Percentiles rank a stretch among this genome's conserved stretches.
These are phyloP conservation scores for Clonostachys rosea DNA, from an alignment of 2,329 filamentous ascomycete species.

Conservation along the genomic window DNA sequence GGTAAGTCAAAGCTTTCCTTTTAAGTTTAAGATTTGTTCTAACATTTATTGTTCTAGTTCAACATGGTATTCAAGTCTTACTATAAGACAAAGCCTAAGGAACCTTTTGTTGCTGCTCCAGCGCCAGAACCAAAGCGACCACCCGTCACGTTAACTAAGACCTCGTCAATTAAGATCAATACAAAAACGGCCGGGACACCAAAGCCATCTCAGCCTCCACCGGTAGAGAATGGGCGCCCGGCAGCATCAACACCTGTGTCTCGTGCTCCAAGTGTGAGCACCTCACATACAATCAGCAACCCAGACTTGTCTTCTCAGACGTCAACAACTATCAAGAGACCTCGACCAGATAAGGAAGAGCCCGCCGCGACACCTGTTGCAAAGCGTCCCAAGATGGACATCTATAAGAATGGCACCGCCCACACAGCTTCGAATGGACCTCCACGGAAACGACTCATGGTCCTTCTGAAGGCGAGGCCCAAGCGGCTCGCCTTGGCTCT, in stretches of 20 bases:
- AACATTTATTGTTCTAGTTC: slow-evolving; percentile 14
- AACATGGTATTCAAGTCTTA: slow-evolving; percentile 30
- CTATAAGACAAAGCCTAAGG: slow-evolving; percentile 27
- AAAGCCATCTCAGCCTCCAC: slow-evolving; percentile 8
- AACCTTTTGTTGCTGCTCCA: slow-evolving; percentile 12
- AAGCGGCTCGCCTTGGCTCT: slow-evolving; percentile 26
- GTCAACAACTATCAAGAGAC: slow-evolving; percentile 20
- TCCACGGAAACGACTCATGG: slow-evolving; percentile 21
- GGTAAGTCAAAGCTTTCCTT: slow-evolving; percentile 15
- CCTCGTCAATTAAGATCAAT: slow-evolving; percentile 32
- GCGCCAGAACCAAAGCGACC: slow-evolving; percentile 15
- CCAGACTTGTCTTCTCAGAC: slow-evolving; percentile 8
- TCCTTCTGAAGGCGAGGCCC: slow-evolving; percentile 27
- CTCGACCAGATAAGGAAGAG: slow-evolving; percentile 29
- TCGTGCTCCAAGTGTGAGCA: too few species aligned
- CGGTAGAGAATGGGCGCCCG: neutral
- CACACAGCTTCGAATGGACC: slow-evolving; percentile 11
- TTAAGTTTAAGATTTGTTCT: neutral
- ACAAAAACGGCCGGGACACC: slow-evolving; percentile 16
- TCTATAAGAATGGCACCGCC: slow-evolving; percentile 3
- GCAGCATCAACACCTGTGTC: neutral
- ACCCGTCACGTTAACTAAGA: slow-evolving; percentile 16
- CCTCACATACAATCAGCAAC: too few species aligned
- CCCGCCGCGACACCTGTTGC: slow-evolving; percentile 20
- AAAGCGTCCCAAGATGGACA: slow-evolving; percentile 31